Percentiles rank a stretch among this genome's conserved stretches.
phyloP scores from a whole-genome alignment of 768 basidiomycete species.

The Tricholoma flavovirens region DNA sequence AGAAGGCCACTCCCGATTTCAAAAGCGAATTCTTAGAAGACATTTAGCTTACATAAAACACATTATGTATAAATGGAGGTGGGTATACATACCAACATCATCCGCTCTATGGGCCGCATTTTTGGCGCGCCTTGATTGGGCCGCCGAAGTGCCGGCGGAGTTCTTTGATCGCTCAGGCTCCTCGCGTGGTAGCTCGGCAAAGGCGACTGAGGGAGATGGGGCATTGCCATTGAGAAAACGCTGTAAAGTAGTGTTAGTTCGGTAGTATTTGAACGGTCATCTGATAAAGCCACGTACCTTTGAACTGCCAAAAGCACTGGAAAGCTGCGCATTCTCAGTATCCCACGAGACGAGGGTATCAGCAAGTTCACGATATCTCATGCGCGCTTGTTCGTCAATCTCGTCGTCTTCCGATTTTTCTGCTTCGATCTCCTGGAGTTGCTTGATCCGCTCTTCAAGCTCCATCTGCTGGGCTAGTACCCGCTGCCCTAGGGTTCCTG shows the following conservation, averaged over 20 bases:
- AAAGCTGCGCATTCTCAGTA: slow-evolving; percentile 69
- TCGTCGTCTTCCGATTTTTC: slow-evolving; percentile 61
- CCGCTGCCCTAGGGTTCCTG: slow-evolving; percentile 89
- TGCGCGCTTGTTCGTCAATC: slow-evolving; percentile 61
- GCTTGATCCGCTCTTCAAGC: slow-evolving; percentile 81
- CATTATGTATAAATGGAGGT: slow-evolving; percentile 8
- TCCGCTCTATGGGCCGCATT: slow-evolving; percentile 88
- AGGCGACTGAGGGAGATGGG: slow-evolving; percentile 39
- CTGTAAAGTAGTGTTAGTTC: slow-evolving; percentile 19
- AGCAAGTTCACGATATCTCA: slow-evolving; percentile 71
- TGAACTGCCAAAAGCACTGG: slow-evolving; percentile 53
- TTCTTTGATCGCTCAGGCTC: slow-evolving; percentile 58
- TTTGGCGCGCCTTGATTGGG: slow-evolving; percentile 84
- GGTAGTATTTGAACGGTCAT: slow-evolving; percentile 1
- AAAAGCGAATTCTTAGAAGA: slow-evolving; percentile 82
- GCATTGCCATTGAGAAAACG: slow-evolving; percentile 38
- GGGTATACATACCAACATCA: slow-evolving; percentile 66
- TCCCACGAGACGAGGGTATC: slow-evolving; percentile 77
- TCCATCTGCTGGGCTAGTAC: slow-evolving; percentile 92
- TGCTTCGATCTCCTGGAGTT: slow-evolving; percentile 66
- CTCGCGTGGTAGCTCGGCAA: slow-evolving; percentile 51
- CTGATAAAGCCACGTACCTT: slow-evolving; percentile 42
- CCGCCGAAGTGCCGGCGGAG: slow-evolving; percentile 64
- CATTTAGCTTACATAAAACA: slow-evolving; percentile 8
- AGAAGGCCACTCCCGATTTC: slow-evolving; percentile 93